Percentiles rank a stretch among this genome's conserved stretches.
These are phyloP conservation scores for Russula olivacea DNA, from an alignment of 768 basidiomycete genomes.

Conservation along the genomic window DNA sequence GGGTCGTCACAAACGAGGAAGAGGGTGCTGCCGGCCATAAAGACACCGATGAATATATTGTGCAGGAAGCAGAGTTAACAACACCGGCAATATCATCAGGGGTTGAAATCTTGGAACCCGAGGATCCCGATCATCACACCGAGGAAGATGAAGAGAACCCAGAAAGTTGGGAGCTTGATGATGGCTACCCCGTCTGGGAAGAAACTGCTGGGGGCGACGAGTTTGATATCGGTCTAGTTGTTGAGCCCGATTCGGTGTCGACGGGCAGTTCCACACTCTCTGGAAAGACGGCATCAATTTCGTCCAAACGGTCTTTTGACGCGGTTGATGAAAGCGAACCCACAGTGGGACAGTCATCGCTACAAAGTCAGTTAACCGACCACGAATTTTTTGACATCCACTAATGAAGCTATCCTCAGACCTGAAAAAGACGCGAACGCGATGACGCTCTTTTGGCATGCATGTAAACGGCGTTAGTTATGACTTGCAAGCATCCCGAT, in stretches of 20 bases:
- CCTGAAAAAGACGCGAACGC: constrained; percentile 19
- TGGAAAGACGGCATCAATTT: constrained; percentile 8
- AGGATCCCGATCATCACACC: background rate
- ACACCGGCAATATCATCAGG: background rate
- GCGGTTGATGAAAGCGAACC: constrained; percentile 9
- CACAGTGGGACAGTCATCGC: constrained; percentile 1
- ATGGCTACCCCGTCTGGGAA: constrained; percentile 14
- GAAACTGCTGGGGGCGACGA: constrained; percentile 13
- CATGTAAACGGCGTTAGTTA: background rate
- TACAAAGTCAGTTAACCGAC: constrained; percentile 7
- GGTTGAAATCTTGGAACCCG: constrained; percentile 1
- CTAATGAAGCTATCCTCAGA: constrained; percentile 5
- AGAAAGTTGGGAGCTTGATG: constrained; percentile 22
- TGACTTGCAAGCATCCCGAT: background rate
- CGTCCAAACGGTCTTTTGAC: constrained; percentile 16
- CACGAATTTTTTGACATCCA: background rate
- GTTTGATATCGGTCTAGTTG: constrained; percentile 5
- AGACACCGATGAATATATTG: background rate
- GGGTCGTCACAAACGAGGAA: background rate
- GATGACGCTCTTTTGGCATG: background rate
- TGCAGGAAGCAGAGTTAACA: background rate
- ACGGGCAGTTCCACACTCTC: constrained; percentile 19
- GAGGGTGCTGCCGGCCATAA: background rate
- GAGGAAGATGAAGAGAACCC: constrained; percentile 14
- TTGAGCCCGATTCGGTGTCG: constrained; percentile 15